Evolutionary conservation across 1,284 basidiomycete species (phyloP).

Genomic region (Pseudomicrostroma phylloplanum): DNA sequence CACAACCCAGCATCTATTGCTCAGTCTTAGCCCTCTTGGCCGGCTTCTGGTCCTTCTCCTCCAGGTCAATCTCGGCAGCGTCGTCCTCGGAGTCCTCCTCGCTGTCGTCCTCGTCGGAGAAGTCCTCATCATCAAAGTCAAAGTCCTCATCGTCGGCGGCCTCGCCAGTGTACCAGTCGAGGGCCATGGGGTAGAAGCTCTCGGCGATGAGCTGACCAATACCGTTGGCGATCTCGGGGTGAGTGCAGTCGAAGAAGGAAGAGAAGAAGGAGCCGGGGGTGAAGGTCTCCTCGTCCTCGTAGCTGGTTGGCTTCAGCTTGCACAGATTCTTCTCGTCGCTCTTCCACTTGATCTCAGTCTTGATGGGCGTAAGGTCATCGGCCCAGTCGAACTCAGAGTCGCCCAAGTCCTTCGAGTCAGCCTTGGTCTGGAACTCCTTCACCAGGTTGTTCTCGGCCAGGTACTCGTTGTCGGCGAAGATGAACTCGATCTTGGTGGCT

Average conservation of each 20-base stretch:
- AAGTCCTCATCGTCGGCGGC: constrained; percentile 7
- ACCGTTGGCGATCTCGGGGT: constrained; percentile 31
- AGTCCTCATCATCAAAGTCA: constrained; percentile 4
- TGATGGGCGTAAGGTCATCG: constrained; percentile 38
- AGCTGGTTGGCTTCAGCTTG: constrained; percentile 63
- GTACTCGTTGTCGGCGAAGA: constrained; percentile 28
- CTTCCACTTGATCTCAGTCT: constrained; percentile 70
- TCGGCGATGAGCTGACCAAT: constrained; percentile 43
- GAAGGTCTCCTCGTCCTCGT: constrained; percentile 51
- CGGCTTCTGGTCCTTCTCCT: constrained; percentile 35
- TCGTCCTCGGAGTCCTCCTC: constrained; percentile 39
- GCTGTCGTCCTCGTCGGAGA: constrained; percentile 32
- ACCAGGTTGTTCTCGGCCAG: constrained; percentile 27
- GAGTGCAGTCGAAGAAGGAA: constrained; percentile 62
- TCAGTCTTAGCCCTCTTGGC: constrained; percentile 39
- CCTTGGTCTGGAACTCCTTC: constrained; percentile 36
- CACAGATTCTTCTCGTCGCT: constrained; percentile 67
- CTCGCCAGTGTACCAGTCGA: constrained; percentile 42
- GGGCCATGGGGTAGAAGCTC: constrained; percentile 43
- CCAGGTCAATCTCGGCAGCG: constrained; percentile 43
- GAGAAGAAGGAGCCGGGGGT: constrained; percentile 82
- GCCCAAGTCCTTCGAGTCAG: constrained; percentile 31
- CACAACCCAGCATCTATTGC: constrained; percentile 14
- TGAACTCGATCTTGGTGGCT: constrained; percentile 10
- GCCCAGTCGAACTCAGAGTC: constrained; percentile 41